These are phyloP conservation scores for Saxispiralis lemnorum DNA, from an alignment of 495 filamentous ascomycete genomes.

Conservation along the genomic window DNA sequence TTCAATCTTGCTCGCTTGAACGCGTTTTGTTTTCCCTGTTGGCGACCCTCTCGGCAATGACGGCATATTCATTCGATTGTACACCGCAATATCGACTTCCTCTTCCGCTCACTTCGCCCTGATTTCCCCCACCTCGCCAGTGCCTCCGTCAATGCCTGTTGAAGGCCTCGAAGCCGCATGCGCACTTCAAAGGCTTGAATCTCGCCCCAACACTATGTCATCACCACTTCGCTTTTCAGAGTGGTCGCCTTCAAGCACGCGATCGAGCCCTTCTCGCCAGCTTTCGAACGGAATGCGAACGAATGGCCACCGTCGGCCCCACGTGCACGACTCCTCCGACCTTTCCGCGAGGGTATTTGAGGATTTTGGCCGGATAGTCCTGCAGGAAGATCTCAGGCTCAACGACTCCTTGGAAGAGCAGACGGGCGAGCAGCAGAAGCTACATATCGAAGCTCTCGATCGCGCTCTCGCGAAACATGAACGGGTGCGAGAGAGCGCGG, in stretches of 20 bases:
- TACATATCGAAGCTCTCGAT: slow-evolving; percentile 9
- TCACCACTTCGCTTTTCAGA: neutral
- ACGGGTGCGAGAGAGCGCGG: slow-evolving; percentile 13
- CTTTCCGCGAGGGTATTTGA: slow-evolving; percentile 15
- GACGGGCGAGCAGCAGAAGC: slow-evolving; percentile 5
- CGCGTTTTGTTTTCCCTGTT: too few species aligned
- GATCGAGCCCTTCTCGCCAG: slow-evolving; percentile 1
- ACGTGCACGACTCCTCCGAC: neutral
- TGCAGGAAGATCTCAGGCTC: slow-evolving; percentile 15
- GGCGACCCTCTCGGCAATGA: too few species aligned
- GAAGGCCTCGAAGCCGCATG: too few species aligned
- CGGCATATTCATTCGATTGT: too few species aligned
- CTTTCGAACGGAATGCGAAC: neutral
- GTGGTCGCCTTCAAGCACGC: neutral
- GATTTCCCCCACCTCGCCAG: too few species aligned
- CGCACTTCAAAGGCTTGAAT: too few species aligned
- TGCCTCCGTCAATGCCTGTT: too few species aligned
- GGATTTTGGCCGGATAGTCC: slow-evolving; percentile 18
- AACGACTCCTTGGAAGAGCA: slow-evolving; percentile 8
- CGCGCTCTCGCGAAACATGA: slow-evolving; percentile 14
- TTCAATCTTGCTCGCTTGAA: too few species aligned
- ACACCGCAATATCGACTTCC: too few species aligned
- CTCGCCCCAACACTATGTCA: neutral
- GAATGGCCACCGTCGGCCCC: slow-evolving; percentile 6
- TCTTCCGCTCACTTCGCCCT: too few species aligned